Percentiles rank a stretch among this genome's conserved stretches.
phyloP scores from a whole-genome alignment of 129 eudicot genomes.

The Solidago caesia region DNA sequence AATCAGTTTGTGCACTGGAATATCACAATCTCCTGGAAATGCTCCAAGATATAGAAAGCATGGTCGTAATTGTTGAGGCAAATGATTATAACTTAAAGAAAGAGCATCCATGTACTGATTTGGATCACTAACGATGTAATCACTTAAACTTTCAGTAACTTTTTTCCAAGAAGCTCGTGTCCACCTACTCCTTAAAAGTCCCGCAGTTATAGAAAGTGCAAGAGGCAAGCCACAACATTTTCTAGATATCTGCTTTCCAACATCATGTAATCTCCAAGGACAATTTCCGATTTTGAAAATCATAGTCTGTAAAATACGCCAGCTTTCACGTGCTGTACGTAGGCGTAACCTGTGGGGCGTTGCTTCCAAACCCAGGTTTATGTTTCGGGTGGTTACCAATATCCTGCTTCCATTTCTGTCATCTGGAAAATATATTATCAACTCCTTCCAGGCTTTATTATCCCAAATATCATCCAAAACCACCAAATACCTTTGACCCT shows the following conservation, averaged over 20 bases:
- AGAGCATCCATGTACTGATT: slow-evolving; percentile 31
- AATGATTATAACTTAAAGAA: slow-evolving; percentile 37
- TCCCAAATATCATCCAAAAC: slow-evolving; percentile 50
- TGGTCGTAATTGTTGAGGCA: slow-evolving; percentile 31
- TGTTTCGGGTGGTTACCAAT: slow-evolving; percentile 29
- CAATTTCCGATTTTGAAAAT: slow-evolving; percentile 24
- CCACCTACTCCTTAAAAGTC: slow-evolving; percentile 29
- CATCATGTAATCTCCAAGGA: slow-evolving; percentile 29
- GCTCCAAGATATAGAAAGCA: slow-evolving; percentile 41
- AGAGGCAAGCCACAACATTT: slow-evolving; percentile 47
- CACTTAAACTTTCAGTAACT: slow-evolving; percentile 28
- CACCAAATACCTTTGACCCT: slow-evolving; percentile 36
- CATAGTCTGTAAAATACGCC: slow-evolving; percentile 32
- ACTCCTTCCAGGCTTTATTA: slow-evolving; percentile 22
- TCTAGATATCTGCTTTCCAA: slow-evolving; percentile 34
- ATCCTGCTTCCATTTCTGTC: slow-evolving; percentile 36
- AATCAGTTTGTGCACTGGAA: slow-evolving; percentile 33
- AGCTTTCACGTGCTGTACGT: slow-evolving; percentile 30
- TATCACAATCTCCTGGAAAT: slow-evolving; percentile 31
- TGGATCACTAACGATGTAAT: slow-evolving; percentile 30
- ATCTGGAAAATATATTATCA: slow-evolving; percentile 33
- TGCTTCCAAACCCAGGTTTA: slow-evolving; percentile 7
- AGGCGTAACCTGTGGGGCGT: slow-evolving; percentile 11
- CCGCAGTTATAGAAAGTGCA: slow-evolving; percentile 40
- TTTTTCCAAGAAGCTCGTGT: slow-evolving; percentile 34